Evolutionary conservation across 2,329 filamentous ascomycete genomes (phyloP), one percentile per base, ranked within the genome.

Genomic region (Pseudocercospora ulei): DNA sequence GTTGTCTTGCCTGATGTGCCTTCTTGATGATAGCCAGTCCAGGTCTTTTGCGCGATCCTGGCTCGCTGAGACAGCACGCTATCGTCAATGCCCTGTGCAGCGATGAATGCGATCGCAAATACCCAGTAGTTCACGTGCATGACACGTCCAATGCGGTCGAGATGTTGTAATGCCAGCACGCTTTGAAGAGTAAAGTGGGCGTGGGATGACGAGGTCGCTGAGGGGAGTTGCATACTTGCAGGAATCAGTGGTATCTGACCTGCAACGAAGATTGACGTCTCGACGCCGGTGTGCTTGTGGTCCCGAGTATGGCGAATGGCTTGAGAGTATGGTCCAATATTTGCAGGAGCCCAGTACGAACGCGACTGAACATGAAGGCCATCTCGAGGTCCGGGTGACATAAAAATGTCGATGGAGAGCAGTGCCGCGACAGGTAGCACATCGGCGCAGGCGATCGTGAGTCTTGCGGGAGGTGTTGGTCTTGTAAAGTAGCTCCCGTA

Each of bases 301-400:
- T 26, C 20, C 9, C 28, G 13, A 13, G 67, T 66, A 7, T 75
- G 63, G 2, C 72, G 69, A 34, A 90, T 76, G 3, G 86, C 85
- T 64, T 98, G 90, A 39, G 87, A 95, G 62, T 96, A 96, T 0
- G 90, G 90, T 0, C 90, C 90, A 38, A 98, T 96, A 56, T 96
- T 96, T 12, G 90, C 88, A 0, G 90, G 90, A 0, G 90, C 90
- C 90, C 90, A 98, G 68, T 96, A 96, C 7, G 85, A 93, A 24
- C 83, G 71, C 3, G 82, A 87, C 62, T 96, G 90, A 4, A 98
- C 87, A 59, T 98, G 90, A 1, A 96, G 71, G 0, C 62, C 82
- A 39, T 54, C 50, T 19, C 67, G 61, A 24, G 43, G 38, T 11
- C 50, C 48, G 25, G 14, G 18, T 1, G 35, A 13, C 7, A 70